Conservation (phyloP, 2,329 filamentous ascomycete genomes). For the Tetracladium maxilliforme region DNA sequence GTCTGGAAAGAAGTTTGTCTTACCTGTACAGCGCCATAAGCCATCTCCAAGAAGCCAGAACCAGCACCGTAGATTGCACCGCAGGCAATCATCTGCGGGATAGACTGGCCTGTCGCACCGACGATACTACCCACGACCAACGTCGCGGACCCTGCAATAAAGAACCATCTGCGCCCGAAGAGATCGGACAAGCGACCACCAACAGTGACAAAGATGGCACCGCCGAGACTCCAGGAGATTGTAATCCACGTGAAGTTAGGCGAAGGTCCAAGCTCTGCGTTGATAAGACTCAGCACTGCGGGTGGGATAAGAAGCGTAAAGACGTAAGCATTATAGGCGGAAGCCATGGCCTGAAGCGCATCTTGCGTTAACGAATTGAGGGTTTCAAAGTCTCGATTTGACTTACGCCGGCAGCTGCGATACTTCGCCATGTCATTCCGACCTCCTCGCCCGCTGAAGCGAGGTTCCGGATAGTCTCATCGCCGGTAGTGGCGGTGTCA, state of each 20-base stretch:
- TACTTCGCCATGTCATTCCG: too few species aligned
- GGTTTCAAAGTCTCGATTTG: too few species aligned
- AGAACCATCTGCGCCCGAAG: constrained; percentile 18
- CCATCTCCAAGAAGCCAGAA: constrained; percentile 12
- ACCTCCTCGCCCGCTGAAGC: too few species aligned
- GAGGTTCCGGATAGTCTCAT: too few species aligned
- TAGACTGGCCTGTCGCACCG: constrained; percentile 17
- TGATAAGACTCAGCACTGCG: constrained; percentile 9
- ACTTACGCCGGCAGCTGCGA: too few species aligned
- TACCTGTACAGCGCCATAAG: constrained; percentile 11
- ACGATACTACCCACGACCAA: constrained; percentile 20
- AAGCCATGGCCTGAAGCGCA: too few species aligned
- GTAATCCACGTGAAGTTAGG: constrained; percentile 14
- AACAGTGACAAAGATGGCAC: constrained; percentile 13
- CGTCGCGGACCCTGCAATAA: constrained; percentile 13
- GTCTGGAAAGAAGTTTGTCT: too few species aligned
- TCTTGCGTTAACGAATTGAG: too few species aligned
- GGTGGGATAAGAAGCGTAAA: constrained; percentile 5
- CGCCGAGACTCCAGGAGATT: constrained; percentile 12
- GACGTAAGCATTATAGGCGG: constrained; percentile 4
- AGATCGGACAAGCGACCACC: constrained; percentile 18
- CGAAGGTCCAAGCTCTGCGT: constrained; percentile 11
- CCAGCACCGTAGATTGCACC: constrained; percentile 11
- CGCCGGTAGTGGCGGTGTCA: too few species aligned
- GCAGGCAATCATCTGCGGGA: constrained; percentile 20